These are phyloP conservation scores for Aspergillus japonicus DNA, from an alignment of 2,329 filamentous ascomycete genomes.

Conservation along the genomic window DNA sequence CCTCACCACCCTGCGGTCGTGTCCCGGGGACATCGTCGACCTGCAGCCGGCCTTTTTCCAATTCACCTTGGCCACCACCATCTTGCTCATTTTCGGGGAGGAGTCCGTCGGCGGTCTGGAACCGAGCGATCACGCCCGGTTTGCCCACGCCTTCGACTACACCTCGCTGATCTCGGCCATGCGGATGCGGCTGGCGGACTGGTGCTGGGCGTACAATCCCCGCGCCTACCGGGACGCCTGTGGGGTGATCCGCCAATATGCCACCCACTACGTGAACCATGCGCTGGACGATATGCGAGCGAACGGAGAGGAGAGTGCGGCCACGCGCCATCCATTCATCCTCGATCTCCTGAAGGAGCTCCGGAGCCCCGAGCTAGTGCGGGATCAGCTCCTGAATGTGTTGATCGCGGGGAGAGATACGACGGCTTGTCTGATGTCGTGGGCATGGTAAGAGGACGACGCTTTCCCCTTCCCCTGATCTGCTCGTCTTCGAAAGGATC, in stretches of 20 bases:
- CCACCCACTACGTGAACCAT: not conserved
- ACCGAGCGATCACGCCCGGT: constrained; percentile 10
- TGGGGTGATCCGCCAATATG: not conserved
- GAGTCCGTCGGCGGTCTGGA: constrained; percentile 15
- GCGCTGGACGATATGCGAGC: not conserved
- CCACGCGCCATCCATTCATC: not conserved
- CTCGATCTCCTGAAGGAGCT: not conserved
- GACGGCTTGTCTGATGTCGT: constrained; percentile 23
- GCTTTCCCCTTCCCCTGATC: too few relatives aligned
- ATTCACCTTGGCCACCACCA: constrained; percentile 39
- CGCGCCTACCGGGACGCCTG: not conserved
- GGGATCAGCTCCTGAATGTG: constrained; percentile 26
- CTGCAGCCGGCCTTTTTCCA: constrained; percentile 42
- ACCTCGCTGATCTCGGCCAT: constrained; percentile 17
- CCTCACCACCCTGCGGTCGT: constrained; percentile 21
- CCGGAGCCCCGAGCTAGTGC: not conserved
- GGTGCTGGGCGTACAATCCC: constrained; percentile 1
- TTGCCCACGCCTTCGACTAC: constrained; percentile 23
- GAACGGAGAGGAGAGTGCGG: not conserved
- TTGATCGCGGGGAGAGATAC: constrained; percentile 27
- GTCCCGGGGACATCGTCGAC: constrained; percentile 18
- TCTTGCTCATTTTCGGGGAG: constrained; percentile 39
- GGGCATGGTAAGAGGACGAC: constrained; percentile 17
- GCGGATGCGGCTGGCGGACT: not conserved
- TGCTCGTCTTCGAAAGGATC: too few relatives aligned